Conservation (phyloP, 768 basidiomycete genomes). For the Plicaturopsis crispa region DNA sequence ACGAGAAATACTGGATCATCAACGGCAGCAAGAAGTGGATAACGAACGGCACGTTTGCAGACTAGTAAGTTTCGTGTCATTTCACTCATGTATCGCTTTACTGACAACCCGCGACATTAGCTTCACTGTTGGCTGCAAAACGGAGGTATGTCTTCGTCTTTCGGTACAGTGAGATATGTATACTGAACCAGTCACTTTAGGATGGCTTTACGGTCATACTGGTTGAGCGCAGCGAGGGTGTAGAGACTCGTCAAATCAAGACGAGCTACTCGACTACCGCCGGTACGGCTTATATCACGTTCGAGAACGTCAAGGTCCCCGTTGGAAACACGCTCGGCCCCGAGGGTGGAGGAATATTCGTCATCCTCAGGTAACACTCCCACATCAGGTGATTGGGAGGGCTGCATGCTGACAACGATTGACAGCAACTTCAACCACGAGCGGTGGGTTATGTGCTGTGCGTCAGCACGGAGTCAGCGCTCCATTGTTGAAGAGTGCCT, state of each 20-base stretch:
- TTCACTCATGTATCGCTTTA: slow-evolving; percentile 22
- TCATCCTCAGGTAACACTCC: no score
- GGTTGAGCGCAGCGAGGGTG: slow-evolving; percentile 73
- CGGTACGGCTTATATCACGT: slow-evolving; percentile 72
- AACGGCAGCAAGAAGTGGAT: slow-evolving; percentile 88
- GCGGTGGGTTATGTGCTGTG: slow-evolving; percentile 86
- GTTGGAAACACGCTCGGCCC: slow-evolving; percentile 78
- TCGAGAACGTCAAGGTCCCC: slow-evolving; percentile 80
- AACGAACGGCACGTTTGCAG: slow-evolving; percentile 62
- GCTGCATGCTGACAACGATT: no score
- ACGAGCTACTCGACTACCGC: slow-evolving; percentile 76
- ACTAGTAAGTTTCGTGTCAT: slow-evolving; percentile 15
- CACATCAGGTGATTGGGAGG: no score
- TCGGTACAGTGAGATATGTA: no score
- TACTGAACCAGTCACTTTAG: slow-evolving; percentile 16
- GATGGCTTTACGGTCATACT: slow-evolving; percentile 80
- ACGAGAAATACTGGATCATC: slow-evolving; percentile 80
- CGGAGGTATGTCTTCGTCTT: slow-evolving; percentile 26
- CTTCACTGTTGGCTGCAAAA: slow-evolving; percentile 71
- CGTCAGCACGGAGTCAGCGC: slow-evolving; percentile 66
- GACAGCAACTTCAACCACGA: slow-evolving; percentile 97
- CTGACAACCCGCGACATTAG: slow-evolving; percentile 45
- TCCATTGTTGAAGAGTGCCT: slow-evolving; percentile 73
- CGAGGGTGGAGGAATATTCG: slow-evolving; percentile 60
- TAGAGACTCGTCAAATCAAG: slow-evolving; percentile 83